These are phyloP conservation scores for Colletotrichum gigasporum DNA, from an alignment of 2,329 filamentous ascomycete species.

Conservation along the genomic window DNA sequence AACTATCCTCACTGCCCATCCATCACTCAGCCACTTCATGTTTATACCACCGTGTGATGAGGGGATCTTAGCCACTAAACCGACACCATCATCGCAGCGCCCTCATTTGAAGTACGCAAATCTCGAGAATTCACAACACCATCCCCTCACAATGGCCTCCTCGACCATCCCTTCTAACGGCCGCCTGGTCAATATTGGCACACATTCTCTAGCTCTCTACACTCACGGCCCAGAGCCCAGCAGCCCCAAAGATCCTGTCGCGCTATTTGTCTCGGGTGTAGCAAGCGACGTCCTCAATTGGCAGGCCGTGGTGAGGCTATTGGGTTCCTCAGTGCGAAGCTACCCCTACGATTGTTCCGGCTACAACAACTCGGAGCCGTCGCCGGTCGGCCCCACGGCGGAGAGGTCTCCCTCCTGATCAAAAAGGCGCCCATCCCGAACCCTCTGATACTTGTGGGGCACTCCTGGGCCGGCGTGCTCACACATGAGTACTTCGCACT, in stretches of 20 bases:
- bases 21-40: background rate
- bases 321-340: slow-evolving; percentile 1
- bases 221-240: background rate
- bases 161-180: background rate
- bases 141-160: background rate
- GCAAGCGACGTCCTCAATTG: slow-evolving; percentile 21
- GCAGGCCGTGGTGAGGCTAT: slow-evolving; percentile 7
- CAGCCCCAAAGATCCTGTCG: background rate
- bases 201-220: slow-evolving; percentile 15
- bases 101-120: background rate
- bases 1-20: too few species aligned
- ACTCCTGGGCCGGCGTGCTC: slow-evolving; percentile 21
- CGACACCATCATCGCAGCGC: background rate
- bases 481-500: slow-evolving; percentile 14
- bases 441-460: background rate
- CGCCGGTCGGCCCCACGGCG: background rate
- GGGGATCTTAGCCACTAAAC: background rate
- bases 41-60: background rate
- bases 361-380: slow-evolving; percentile 9
- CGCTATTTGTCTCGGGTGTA: slow-evolving; percentile 3
- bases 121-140: background rate
- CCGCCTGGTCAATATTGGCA: slow-evolving; percentile 18
- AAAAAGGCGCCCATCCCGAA: background rate
- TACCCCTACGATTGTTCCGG: slow-evolving; percentile 17
- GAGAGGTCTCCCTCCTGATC: slow-evolving; percentile 8